phyloP scores from a whole-genome alignment of 306 rosid genomes.

The Luffa aegyptiaca region DNA sequence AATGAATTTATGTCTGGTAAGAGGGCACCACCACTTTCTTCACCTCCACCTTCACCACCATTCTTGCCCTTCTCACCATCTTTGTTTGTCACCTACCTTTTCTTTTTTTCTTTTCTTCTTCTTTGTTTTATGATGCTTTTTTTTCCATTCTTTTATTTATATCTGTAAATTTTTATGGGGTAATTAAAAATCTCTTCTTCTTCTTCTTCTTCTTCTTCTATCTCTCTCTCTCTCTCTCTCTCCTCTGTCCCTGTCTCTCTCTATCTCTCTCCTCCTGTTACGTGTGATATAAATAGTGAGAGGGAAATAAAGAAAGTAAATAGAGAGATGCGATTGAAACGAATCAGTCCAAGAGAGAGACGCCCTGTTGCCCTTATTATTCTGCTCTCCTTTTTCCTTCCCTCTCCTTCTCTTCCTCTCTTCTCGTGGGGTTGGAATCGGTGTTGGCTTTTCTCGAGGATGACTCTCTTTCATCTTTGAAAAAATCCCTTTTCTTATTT shows the following conservation, averaged over 20 bases:
- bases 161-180: not conserved
- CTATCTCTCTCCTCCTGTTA: not conserved
- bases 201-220: no score
- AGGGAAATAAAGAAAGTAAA: conserved; percentile 32
- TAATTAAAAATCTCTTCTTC: not conserved
- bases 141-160: not conserved
- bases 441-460: conserved; percentile 31
- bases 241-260: not conserved
- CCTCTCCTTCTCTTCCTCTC: conserved; percentile 10
- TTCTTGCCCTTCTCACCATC: conserved; percentile 2
- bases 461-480: conserved; percentile 6
- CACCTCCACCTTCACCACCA: conserved; percentile 23
- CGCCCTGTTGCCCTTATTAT: conserved; percentile 35
- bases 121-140: not conserved
- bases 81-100: conserved; percentile 2
- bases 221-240: not conserved
- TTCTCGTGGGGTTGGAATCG: conserved; percentile 31
- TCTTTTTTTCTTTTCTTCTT: not conserved
- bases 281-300: conserved; percentile 12
- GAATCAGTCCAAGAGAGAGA: conserved; percentile 82
- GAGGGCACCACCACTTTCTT: conserved; percentile 15
- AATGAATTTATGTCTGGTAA: conserved; percentile 10
- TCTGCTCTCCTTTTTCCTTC: conserved; percentile 16
- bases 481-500: not conserved
- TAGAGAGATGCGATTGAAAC: conserved; percentile 54